A percentile compares a stretch with the other conserved stretches of the same genome.
Conservation (phyloP, 192 early-diverging fungal species). For the Mortierella alpina region DNA sequence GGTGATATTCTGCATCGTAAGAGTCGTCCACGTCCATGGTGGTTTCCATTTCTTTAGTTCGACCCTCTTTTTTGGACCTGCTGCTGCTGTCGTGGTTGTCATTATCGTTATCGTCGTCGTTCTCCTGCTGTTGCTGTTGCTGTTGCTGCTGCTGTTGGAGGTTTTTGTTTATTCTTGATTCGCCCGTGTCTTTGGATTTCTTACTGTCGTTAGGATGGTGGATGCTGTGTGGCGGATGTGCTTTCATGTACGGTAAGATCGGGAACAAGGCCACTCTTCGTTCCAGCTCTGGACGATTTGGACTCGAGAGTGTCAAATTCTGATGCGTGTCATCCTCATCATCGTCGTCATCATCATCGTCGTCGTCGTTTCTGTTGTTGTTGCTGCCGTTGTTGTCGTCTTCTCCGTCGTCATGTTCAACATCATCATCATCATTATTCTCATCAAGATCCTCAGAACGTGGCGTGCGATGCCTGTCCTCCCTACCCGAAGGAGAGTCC, state of each 20-base stretch:
- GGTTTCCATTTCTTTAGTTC: not conserved
- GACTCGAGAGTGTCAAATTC: not conserved
- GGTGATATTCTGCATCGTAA: conserved; percentile 30
- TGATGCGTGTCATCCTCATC: not conserved
- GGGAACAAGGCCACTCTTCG: not conserved
- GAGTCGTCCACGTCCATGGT: conserved; percentile 17
- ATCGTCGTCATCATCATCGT: not conserved
- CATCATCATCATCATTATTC: too few relatives aligned
- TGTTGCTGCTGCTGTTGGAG: too few relatives aligned
- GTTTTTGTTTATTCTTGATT: too few relatives aligned
- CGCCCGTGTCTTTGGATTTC: too few relatives aligned
- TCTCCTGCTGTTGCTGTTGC: too few relatives aligned
- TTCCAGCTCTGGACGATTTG: not conserved
- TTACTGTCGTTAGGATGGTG: too few relatives aligned
- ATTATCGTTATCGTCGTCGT: not conserved
- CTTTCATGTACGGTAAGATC: too few relatives aligned
- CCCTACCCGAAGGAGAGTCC: too few relatives aligned
- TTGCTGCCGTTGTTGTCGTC: not conserved
- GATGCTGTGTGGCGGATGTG: too few relatives aligned
- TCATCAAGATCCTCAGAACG: too few relatives aligned
- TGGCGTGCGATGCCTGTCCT: not conserved
- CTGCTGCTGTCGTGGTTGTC: not conserved
- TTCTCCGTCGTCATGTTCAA: too few relatives aligned
- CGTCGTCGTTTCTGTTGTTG: not conserved
- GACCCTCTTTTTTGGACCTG: not conserved